Evolutionary conservation across 495 filamentous ascomycete genomes (phyloP), one percentile per base, ranked within the genome.

Genomic region (Penicillium psychrofluorescens): DNA sequence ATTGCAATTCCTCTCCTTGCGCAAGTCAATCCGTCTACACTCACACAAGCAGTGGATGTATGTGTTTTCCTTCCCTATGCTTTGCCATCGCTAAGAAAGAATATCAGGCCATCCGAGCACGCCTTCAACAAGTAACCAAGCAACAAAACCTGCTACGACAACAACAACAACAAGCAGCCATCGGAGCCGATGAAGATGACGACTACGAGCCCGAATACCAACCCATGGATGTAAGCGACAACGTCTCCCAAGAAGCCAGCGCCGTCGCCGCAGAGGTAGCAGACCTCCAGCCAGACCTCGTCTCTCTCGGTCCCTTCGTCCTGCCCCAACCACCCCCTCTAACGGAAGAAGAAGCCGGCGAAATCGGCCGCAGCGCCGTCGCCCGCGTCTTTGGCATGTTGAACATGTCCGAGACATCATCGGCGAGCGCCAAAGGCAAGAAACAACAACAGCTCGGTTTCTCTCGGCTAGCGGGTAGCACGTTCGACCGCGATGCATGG

Each of bases 401-500:
- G 50, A 69, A 76, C 38, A 70, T 76, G 7, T 75, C 89, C 9
- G 85, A 88, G 36, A 79, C 84, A 43, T 74, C 80, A 7, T 63
- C 77, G 0, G 75, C 74, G 43, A 67, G 74, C 10, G 50, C 50
- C 62, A 74, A 62, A 51, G 51, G 43, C 37, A 63, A 53, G 61
- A 66, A 35, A 49, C 69, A 52, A 41, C 65, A 66, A 42, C 55
- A 62, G 14, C 53, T 60, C 2, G 92, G 92, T 5, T 81, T 97
- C 48, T 83, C 87, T 48, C 76, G 90, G 35, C 70, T 95, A 14
- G 92, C 90, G 1, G 90, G 85, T 9, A 92, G 83, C 59, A 84
- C 77, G 4, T 85, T 88, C 53, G 90, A 95, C 55, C 78, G 85
- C 45, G 90, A 96, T 40, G 84, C 89, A 4, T 98, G 91, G 92